Evolutionary conservation across 2,329 filamentous ascomycete species (phyloP), one percentile per base, ranked within the genome.

Genomic region (Amesomyces nigricolor): DNA sequence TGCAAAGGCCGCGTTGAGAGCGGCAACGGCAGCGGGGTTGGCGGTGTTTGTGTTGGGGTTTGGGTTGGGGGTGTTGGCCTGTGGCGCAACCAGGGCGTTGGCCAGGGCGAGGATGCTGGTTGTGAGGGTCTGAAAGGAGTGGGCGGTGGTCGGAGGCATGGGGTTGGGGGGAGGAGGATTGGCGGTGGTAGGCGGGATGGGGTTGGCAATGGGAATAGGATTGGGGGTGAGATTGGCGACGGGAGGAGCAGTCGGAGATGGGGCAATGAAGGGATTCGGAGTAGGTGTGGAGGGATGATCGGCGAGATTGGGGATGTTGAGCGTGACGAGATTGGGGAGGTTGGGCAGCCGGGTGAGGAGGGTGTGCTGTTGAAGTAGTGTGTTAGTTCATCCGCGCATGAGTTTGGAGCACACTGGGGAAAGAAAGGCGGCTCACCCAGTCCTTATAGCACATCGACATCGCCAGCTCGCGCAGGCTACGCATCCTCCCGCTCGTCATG

Each of bases 401-500:
- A 22, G 19, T 60, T 58, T 32, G 16, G 11, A 19, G 29, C 11
- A 7, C n/a, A 37, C 7, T 47, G 29, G 58, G 10, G 51, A 16
- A 16, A 2, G 29, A 30, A 45, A 45, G 29, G 13, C 13, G 48
- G 69, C 82, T 75, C 76, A 89, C 87, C 88, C 89, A 94, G 64
- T 91, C 86, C 62, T 80, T 83, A 68, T 87, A 89, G 59, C 89
- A 81, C 53, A 94, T 78, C 1, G 83, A 80, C 62, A 89, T 80
- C 9, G 86, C 85, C 26, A 94, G 72, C 70, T 94, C 88, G 54
- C 79, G 79, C 43, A 94, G 72, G 60, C 76, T 82, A 17, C 75
- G 77, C 88, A 94, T 90, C 56, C 83, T 83, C 5, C 88, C 88
- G 66, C 87, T 88, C 2, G 86, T 89, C 51, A 94, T 78, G 67